Percentiles rank a stretch among this genome's conserved stretches.
Evolutionary conservation across 2,329 filamentous ascomycete genomes (phyloP).

Genomic region (Whalleya microplaca): DNA sequence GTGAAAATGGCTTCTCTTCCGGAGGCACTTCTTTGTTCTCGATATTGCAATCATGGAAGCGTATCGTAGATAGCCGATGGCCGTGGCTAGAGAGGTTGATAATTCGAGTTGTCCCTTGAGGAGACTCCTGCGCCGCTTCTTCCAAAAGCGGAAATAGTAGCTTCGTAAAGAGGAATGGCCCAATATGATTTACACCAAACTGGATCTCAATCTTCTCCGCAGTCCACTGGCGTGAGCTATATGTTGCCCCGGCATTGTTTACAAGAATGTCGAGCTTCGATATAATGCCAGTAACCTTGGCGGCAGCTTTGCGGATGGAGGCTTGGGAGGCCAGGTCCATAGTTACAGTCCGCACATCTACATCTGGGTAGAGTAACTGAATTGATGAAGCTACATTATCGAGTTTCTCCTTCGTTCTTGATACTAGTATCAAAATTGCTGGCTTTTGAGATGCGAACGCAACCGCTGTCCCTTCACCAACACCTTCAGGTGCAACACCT

Average conservation of each 20-base stretch:
- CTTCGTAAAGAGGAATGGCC: constrained; percentile 44
- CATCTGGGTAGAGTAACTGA: constrained; percentile 36
- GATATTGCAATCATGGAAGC: constrained; percentile 50
- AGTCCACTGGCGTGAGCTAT: constrained; percentile 44
- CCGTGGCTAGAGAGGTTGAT: constrained; percentile 48
- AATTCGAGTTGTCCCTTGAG: constrained; percentile 38
- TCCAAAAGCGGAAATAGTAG: constrained; percentile 42
- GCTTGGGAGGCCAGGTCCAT: constrained; percentile 44
- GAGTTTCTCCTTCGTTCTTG: constrained; percentile 48
- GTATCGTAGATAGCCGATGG: constrained; percentile 45
- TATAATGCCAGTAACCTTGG: constrained; percentile 36
- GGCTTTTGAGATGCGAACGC: constrained; percentile 51
- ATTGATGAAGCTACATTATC: constrained; percentile 45
- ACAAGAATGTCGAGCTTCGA: constrained; percentile 45
- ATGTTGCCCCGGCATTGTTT: constrained; percentile 47
- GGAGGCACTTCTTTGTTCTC: constrained; percentile 43
- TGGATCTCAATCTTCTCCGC: constrained; percentile 48
- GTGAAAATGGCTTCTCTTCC: constrained; percentile 36
- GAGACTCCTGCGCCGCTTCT: constrained; percentile 35
- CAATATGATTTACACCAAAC: constrained; percentile 45
- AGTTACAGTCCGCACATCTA: constrained; percentile 40
- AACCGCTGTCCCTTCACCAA: constrained; percentile 45
- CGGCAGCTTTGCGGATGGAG: constrained; percentile 42
- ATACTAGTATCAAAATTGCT: constrained; percentile 46
- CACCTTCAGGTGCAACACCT: constrained; percentile 46